Evolutionary conservation across 352 stramenopile species (phyloP), one percentile per base, ranked within the genome.

Genomic region (Phytophthora ohioensis): DNA sequence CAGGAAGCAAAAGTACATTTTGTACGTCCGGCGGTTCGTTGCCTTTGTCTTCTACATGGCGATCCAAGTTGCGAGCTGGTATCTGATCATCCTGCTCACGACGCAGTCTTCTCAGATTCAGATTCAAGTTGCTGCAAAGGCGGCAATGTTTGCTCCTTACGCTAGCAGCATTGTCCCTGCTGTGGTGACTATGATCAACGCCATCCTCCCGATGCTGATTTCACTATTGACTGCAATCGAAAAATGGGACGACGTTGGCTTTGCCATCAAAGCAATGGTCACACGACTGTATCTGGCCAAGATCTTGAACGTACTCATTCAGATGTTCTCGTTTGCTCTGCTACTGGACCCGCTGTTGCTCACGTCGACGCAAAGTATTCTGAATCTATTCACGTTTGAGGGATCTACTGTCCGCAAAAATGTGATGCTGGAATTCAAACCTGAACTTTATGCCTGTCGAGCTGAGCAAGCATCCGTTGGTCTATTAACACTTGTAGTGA

Each of bases 251-350:
- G 81, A 92, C 63, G 76, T 82, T 15, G 87, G 86, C 0, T 94
- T 94, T 68, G 74, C 82, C 13, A 93, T 93, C 72, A 94, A 95
- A 67, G 82, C 85, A 7, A 92, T 93, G 84, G 80, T 94, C 38
- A 93, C 81, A 30, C 82, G 87, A 1, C 53, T 95, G 43, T 95
- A 93, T 53, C 46, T 95, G 45, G 85, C 88, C n/a, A 94, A 95
- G 67, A 85, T 92, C 30, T 74, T 95, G 15, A 95, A 95, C 54
- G 84, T 92, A 2, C 42, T 93, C 13, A 93, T 95, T 49, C 88
- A 95, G 63, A 46, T 95, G 30, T 84, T 87, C 58, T 94, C 88
- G 27, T 93, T 90, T 61, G 74, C 75, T 21, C 64, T 93, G 30
- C 69, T 95, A 7, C 54, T 94, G 6, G 80, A 94, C 17, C 88